phyloP scores from a whole-genome alignment of 495 filamentous ascomycete genomes.

The Elasticomyces elasticus region DNA sequence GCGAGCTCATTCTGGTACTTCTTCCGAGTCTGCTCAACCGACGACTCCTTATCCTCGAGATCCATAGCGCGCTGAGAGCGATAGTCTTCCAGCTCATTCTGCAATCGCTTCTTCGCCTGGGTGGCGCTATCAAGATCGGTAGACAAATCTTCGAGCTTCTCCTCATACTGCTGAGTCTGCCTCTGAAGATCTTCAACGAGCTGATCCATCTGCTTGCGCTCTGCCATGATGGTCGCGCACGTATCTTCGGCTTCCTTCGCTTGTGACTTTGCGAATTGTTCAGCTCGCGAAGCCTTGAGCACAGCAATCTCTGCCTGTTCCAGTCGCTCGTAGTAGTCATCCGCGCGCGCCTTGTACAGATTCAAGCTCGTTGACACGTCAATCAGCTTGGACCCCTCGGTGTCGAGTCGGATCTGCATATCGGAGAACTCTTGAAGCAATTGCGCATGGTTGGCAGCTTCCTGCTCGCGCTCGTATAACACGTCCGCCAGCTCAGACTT shows the following conservation, averaged over 20 bases:
- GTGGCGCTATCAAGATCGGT: conserved; percentile 78
- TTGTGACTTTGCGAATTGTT: conserved; percentile 87
- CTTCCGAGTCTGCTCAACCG: conserved; percentile 92
- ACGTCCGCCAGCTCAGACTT: conserved; percentile 77
- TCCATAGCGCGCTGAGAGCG: conserved; percentile 89
- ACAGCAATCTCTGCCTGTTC: conserved; percentile 95
- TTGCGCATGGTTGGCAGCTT: conserved; percentile 71
- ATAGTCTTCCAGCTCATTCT: conserved; percentile 97
- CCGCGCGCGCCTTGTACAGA: conserved; percentile 84
- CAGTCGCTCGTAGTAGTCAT: conserved; percentile 96
- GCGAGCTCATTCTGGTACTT: conserved; percentile 95
- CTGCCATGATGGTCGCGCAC: conserved; percentile 80
- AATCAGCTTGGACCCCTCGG: conserved; percentile 71
- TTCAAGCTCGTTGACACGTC: conserved; percentile 76
- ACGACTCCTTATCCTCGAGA: conserved; percentile 91
- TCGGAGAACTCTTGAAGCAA: conserved; percentile 88
- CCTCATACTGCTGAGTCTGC: conserved; percentile 80
- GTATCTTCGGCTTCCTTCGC: conserved; percentile 83
- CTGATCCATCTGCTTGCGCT: conserved; percentile 81
- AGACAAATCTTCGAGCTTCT: conserved; percentile 81
- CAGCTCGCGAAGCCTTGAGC: conserved; percentile 80
- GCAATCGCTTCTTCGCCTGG: conserved; percentile 87
- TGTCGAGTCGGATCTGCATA: conserved; percentile 84
- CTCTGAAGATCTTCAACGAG: conserved; percentile 83
- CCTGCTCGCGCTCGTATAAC: conserved; percentile 65